Conservation (phyloP, 2,329 filamentous ascomycete genomes). For the Aspergillus ibericus region DNA sequence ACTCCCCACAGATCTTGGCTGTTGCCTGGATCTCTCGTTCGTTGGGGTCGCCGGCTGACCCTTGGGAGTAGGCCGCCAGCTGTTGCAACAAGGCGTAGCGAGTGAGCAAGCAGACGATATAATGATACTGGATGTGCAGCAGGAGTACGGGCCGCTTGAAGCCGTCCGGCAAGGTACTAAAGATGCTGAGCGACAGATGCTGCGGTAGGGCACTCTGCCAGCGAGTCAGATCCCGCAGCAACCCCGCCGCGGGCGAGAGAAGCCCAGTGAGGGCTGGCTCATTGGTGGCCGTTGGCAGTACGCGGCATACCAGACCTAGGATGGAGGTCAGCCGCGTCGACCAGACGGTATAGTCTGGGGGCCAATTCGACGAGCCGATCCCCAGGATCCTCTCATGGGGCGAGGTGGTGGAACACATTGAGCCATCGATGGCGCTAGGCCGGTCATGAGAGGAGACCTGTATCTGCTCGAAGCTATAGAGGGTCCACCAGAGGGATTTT, state of each 20-base stretch:
- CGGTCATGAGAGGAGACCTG: background rate
- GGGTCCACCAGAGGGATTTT: background rate
- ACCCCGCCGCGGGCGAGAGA: background rate
- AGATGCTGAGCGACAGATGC: background rate
- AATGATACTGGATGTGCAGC: background rate
- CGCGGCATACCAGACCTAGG: background rate
- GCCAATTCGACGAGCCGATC: background rate
- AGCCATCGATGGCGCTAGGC: background rate
- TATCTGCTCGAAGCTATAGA: background rate
- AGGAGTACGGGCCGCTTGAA: background rate
- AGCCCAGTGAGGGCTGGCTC: background rate
- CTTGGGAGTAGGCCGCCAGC: background rate
- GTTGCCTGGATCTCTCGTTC: background rate
- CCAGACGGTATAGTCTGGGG: background rate
- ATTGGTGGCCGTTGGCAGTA: background rate
- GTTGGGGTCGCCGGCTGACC: background rate
- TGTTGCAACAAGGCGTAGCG: background rate
- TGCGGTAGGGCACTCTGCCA: background rate
- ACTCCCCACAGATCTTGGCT: background rate
- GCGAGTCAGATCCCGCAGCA: background rate
- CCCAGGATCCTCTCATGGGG: background rate
- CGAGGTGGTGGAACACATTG: background rate
- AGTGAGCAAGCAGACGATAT: background rate
- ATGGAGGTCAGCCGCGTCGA: background rate
- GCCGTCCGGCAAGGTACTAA: background rate